phyloP scores from a whole-genome alignment of 768 basidiomycete genomes.

The Tulasnella sp. region DNA sequence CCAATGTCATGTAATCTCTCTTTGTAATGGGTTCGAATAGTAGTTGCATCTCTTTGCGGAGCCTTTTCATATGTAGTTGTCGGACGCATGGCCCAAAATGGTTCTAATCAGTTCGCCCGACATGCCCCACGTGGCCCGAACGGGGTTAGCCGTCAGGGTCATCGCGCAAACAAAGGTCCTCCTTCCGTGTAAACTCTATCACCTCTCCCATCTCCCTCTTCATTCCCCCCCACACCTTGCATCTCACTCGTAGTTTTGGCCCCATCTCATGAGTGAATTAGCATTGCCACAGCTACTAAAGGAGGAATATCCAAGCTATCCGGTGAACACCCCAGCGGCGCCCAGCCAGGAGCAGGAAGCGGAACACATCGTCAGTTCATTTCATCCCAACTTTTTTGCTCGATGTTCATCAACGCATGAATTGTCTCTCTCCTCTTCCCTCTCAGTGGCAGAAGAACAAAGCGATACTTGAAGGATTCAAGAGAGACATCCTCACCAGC shows the following conservation, averaged over 20 bases:
- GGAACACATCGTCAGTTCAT: background rate
- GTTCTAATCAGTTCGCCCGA: background rate
- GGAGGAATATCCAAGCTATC: background rate
- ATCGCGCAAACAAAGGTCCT: background rate
- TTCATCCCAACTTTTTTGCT: background rate
- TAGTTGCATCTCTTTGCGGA: background rate
- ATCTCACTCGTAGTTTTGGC: no score
- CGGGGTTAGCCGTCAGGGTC: background rate
- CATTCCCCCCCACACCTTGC: background rate
- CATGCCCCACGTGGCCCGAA: background rate
- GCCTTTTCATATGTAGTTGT: background rate
- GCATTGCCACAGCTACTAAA: background rate
- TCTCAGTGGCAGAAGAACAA: background rate
- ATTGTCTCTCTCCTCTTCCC: background rate
- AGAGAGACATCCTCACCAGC: background rate
- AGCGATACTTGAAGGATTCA: background rate
- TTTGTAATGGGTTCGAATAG: background rate
- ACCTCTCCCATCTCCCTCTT: background rate
- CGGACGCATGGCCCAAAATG: background rate
- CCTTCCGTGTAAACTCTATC: background rate
- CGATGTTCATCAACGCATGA: background rate
- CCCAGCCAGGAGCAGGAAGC: background rate
- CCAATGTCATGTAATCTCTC: conserved; percentile 47
- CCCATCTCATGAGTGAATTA: background rate
- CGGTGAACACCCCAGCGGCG: background rate